Conservation (phyloP, 163 green algal genomes). For the Coccomyxa subellipsoidea region DNA sequence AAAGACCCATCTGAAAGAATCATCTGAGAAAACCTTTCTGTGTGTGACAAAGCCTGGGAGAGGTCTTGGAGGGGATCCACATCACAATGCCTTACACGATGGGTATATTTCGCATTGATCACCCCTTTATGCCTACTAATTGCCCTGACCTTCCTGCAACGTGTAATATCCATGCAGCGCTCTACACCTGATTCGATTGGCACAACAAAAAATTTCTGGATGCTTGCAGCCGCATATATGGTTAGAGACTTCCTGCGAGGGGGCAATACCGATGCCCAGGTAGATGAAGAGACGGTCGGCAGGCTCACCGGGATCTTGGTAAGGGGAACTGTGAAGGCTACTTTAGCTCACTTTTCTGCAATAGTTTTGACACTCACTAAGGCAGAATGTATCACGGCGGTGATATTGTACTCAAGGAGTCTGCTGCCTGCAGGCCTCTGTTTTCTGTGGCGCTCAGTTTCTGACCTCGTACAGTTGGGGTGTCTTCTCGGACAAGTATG, state of each 20-base stretch:
- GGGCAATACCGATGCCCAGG: not conserved
- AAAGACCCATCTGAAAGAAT: no score
- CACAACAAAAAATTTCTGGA: not conserved
- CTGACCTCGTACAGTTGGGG: not conserved
- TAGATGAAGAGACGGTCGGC: not conserved
- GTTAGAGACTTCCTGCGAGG: conserved; percentile 2
- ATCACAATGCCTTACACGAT: conserved; percentile 7
- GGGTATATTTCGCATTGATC: not conserved
- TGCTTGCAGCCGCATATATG: not conserved
- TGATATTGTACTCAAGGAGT: not conserved
- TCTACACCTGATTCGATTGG: no score
- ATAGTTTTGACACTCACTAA: no score
- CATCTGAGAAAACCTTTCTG: no score
- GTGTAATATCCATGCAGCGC: no score
- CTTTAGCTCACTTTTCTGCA: no score
- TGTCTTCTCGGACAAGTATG: not conserved
- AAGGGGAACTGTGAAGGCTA: no score
- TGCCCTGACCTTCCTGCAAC: no score
- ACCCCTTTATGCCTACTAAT: not conserved
- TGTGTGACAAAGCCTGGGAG: not conserved
- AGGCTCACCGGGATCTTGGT: not conserved
- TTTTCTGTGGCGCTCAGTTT: not conserved
- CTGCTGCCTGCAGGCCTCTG: not conserved
- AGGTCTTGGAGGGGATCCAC: not conserved
- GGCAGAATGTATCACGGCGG: no score